A percentile compares a stretch with the other conserved stretches of the same genome.
Evolutionary conservation across 805 yeast species (phyloP).

Genomic region (Starmerella tilneyi): DNA sequence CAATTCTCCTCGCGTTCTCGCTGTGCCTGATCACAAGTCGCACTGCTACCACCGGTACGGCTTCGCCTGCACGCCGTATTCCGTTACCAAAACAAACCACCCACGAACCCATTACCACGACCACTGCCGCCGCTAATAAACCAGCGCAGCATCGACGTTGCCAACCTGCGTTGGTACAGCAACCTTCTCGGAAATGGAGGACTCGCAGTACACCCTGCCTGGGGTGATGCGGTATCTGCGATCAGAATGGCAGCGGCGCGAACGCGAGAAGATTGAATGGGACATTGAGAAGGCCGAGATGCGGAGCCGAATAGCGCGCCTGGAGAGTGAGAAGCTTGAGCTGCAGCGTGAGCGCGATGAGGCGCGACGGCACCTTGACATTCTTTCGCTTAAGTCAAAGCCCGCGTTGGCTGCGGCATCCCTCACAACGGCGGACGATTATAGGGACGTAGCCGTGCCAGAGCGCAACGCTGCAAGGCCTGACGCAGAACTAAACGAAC

Average conservation of each 20-base stretch:
- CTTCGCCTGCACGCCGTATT: neutral
- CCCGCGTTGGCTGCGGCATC: neutral
- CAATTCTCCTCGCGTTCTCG: too few relatives aligned
- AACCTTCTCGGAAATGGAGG: conserved; percentile 15
- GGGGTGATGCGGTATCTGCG: conserved; percentile 58
- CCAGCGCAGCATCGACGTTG: neutral
- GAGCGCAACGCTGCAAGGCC: conserved; percentile 20
- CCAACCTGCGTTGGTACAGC: neutral
- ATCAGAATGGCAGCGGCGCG: conserved; percentile 51
- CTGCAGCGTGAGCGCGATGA: conserved; percentile 24
- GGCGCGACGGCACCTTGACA: conserved; percentile 13
- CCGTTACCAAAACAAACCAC: neutral
- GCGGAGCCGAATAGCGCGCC: conserved; percentile 41
- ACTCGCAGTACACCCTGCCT: conserved; percentile 32
- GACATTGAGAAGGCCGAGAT: conserved; percentile 51
- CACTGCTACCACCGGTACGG: too few relatives aligned
- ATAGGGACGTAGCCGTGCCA: neutral
- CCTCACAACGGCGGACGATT: neutral
- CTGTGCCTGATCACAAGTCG: too few relatives aligned
- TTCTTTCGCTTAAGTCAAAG: conserved; percentile 6
- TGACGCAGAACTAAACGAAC: conserved; percentile 19
- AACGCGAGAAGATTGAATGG: conserved; percentile 51
- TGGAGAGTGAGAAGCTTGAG: conserved; percentile 45
- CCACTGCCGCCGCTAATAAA: too few relatives aligned
- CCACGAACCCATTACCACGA: too few relatives aligned